Evolutionary conservation across 2,329 filamentous ascomycete genomes (phyloP).

Genomic region (Alternaria burnsii): DNA sequence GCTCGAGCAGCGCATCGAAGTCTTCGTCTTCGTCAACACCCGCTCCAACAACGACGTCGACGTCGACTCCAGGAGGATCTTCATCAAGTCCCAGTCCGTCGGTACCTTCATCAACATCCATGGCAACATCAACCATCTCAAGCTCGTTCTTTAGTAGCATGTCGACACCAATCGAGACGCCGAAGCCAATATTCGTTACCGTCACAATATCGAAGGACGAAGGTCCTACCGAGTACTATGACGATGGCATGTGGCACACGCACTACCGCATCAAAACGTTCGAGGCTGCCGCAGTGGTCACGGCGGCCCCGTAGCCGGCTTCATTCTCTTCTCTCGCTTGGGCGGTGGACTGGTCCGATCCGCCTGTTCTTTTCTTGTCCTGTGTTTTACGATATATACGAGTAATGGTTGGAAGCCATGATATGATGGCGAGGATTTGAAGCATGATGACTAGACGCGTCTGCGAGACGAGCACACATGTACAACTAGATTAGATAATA

Average conservation of each 20-base stretch:
- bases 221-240: conserved; percentile 52
- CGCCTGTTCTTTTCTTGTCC: conserved; percentile 11
- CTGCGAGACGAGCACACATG: conserved; percentile 1
- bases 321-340: neutral
- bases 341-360: conserved; percentile 12
- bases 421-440: conserved; percentile 7
- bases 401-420: conserved; percentile 15
- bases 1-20: conserved; percentile 18
- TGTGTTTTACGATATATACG: conserved; percentile 12
- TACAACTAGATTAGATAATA: conserved; percentile 11
- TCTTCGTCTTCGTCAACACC: conserved; percentile 7
- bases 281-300: conserved; percentile 21
- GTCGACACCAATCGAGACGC: conserved; percentile 25
- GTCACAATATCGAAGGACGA: conserved; percentile 38
- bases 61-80: neutral
- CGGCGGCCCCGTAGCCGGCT: conserved; percentile 1
- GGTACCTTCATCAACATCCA: conserved; percentile 31
- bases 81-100: conserved; percentile 22
- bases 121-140: conserved; percentile 21
- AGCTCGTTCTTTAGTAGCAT: conserved; percentile 15
- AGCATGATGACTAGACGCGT: conserved; percentile 5
- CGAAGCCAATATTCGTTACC: conserved; percentile 40
- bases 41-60: conserved; percentile 9
- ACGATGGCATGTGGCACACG: conserved; percentile 58
- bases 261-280: conserved; percentile 51